Conservation (phyloP, 352 stramenopile species). For the Phytophthora kernoviae region DNA sequence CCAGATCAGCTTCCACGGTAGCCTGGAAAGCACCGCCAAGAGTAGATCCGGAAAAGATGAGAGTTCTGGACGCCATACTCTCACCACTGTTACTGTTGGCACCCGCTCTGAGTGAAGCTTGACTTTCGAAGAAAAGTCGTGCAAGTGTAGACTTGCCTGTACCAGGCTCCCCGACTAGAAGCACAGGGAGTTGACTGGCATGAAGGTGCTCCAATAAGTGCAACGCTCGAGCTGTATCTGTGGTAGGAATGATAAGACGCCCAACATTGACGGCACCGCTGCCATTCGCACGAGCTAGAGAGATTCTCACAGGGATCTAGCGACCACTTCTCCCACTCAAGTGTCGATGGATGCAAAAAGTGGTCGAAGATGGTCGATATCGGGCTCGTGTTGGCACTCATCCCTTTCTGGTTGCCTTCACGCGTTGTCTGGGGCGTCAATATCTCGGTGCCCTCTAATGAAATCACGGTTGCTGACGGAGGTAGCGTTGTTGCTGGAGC, state of each 20-base stretch:
- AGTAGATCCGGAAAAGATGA: constrained; percentile 90
- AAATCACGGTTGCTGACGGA: constrained; percentile 7
- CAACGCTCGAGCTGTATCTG: constrained; percentile 76
- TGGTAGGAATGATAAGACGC: constrained; percentile 86
- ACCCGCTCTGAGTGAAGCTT: neutral
- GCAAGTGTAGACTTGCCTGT: constrained; percentile 89
- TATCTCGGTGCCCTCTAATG: neutral
- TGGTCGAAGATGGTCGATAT: constrained; percentile 91
- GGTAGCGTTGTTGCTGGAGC: constrained; percentile 31
- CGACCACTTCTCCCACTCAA: constrained; percentile 91
- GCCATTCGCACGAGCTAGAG: constrained; percentile 18
- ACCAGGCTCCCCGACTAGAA: constrained; percentile 85
- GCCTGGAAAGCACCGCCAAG: constrained; percentile 81
- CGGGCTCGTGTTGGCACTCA: constrained; percentile 2
- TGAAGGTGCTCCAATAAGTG: constrained; percentile 78
- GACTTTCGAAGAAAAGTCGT: constrained; percentile 75
- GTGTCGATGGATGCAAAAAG: constrained; percentile 86
- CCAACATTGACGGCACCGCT: constrained; percentile 67
- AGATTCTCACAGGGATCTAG: constrained; percentile 45
- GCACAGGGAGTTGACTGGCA: constrained; percentile 54
- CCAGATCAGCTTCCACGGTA: constrained; percentile 71
- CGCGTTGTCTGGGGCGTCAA: neutral
- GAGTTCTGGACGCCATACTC: constrained; percentile 70
- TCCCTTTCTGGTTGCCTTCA: constrained; percentile 3
- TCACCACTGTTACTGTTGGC: constrained; percentile 32